phyloP scores from a whole-genome alignment of 2,329 filamentous ascomycete genomes.

The Botryosphaeria dothidea region DNA sequence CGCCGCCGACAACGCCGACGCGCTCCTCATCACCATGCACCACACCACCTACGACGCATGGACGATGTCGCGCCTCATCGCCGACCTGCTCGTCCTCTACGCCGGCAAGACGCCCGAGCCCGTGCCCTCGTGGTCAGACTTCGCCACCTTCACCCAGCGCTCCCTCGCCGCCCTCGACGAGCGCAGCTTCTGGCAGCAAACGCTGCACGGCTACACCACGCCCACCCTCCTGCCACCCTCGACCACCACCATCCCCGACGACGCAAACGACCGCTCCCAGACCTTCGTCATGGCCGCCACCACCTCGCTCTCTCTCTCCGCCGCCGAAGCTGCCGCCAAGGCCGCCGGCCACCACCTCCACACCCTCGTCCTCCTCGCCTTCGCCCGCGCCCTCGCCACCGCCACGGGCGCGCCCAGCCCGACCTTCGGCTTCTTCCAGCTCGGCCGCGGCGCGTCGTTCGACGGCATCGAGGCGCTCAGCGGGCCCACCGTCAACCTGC shows the following conservation, averaged over 20 bases:
- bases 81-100: slow-evolving; percentile 34
- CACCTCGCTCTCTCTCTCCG: slow-evolving; percentile 27
- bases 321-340: slow-evolving; percentile 26
- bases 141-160: slow-evolving; percentile 27
- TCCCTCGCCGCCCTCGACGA: background rate
- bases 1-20: slow-evolving; percentile 28
- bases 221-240: background rate
- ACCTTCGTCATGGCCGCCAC: slow-evolving; percentile 28
- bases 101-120: background rate
- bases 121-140: slow-evolving; percentile 18
- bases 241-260: background rate
- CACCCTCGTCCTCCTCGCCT: slow-evolving; percentile 31
- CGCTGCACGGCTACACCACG: slow-evolving; percentile 1
- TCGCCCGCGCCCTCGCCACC: slow-evolving; percentile 29
- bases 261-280: background rate
- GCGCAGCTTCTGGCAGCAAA: slow-evolving; percentile 8
- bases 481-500: slow-evolving; percentile 35
- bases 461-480: slow-evolving; percentile 28
- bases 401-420: slow-evolving; percentile 25
- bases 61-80: slow-evolving; percentile 35
- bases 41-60: slow-evolving; percentile 41
- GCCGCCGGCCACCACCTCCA: slow-evolving; percentile 27
- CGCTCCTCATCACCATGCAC: slow-evolving; percentile 34
- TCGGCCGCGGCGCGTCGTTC: slow-evolving; percentile 32
- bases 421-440: slow-evolving; percentile 35